Conservation (phyloP, 2,329 filamentous ascomycete species). For the Boeremia exigua region DNA sequence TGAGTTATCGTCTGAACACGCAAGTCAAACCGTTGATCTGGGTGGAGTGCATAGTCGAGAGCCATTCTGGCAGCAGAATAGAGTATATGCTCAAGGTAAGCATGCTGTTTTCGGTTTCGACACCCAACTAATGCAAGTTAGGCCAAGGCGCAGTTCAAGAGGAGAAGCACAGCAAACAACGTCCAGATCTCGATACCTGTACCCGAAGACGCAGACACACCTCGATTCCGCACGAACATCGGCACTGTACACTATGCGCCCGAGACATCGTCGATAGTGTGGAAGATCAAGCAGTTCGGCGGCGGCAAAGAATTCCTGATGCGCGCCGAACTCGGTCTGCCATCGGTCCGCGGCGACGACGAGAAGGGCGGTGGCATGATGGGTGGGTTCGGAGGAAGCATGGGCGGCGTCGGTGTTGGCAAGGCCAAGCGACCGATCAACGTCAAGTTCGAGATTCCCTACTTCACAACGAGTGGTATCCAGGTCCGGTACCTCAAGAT, state of each 20-base stretch:
- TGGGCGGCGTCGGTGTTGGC: conserved; percentile 81
- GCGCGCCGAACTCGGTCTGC: conserved; percentile 93
- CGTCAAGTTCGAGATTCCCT: conserved; percentile 99
- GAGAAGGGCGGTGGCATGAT: conserved; percentile 98
- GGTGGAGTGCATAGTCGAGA: conserved; percentile 98
- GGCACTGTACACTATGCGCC: conserved; percentile 97
- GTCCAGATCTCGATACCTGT: conserved; percentile 98
- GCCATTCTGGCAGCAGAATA: conserved; percentile 91
- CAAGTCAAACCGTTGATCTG: conserved; percentile 98
- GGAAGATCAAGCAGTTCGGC: conserved; percentile 99
- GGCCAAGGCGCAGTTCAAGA: conserved; percentile 97
- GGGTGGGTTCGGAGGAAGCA: conserved; percentile 93
- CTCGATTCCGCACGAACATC: conserved; percentile 96
- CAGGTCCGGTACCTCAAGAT: conserved; percentile 99
- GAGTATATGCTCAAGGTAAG: conserved; percentile 95
- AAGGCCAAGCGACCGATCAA: conserved; percentile 97
- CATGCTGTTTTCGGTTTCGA: background rate
- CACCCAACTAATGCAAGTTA: conserved; percentile 32
- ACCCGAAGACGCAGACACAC: conserved; percentile 94
- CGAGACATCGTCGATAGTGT: conserved; percentile 95
- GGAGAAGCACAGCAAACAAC: conserved; percentile 96
- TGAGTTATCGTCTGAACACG: conserved; percentile 98
- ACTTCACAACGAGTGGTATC: conserved; percentile 99
- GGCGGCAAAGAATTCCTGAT: conserved; percentile 99
- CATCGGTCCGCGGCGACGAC: conserved; percentile 92